These are phyloP conservation scores for Pittosporum tobira DNA, from an alignment of 129 eudicot species.

Conservation along the genomic window DNA sequence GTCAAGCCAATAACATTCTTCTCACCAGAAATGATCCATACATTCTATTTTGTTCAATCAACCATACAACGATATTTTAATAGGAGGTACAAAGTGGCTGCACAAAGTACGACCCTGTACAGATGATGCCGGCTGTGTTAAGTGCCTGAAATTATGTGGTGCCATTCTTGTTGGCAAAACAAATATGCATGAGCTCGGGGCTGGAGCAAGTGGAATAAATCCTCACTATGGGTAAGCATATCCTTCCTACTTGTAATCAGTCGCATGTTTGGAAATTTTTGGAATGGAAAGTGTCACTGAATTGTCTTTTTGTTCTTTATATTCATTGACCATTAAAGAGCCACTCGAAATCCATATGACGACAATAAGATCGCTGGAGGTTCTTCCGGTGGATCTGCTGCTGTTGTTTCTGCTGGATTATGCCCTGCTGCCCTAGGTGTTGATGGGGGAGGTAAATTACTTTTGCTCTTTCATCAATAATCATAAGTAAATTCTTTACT, in stretches of 20 bases:
- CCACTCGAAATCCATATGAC: conserved; percentile 71
- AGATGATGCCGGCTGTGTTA: conserved; percentile 77
- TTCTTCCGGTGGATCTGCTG: conserved; percentile 97
- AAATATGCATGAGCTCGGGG: conserved; percentile 99
- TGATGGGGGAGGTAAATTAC: conserved; percentile 87
- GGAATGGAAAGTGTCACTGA: background rate
- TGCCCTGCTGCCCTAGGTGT: conserved; percentile 97
- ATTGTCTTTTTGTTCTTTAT: background rate
- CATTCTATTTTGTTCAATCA: background rate
- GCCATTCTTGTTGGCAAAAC: conserved; percentile 91
- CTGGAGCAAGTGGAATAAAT: conserved; percentile 93
- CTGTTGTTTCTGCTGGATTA: conserved; percentile 84
- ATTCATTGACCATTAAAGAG: conserved; percentile 27
- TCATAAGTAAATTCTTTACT: background rate
- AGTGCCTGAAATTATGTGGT: conserved; percentile 70
- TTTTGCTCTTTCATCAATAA: conserved; percentile 1
- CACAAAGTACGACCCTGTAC: conserved; percentile 65
- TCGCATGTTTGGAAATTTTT: background rate
- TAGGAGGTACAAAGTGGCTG: conserved; percentile 97
- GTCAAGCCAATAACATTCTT: background rate
- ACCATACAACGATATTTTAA: background rate
- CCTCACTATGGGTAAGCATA: conserved; percentile 84
- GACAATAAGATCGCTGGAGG: conserved; percentile 70
- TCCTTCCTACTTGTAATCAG: background rate
- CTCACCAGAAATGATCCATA: background rate